These are phyloP conservation scores for Lotmaria passim DNA, from an alignment of 208 protist species.

Conservation along the genomic window DNA sequence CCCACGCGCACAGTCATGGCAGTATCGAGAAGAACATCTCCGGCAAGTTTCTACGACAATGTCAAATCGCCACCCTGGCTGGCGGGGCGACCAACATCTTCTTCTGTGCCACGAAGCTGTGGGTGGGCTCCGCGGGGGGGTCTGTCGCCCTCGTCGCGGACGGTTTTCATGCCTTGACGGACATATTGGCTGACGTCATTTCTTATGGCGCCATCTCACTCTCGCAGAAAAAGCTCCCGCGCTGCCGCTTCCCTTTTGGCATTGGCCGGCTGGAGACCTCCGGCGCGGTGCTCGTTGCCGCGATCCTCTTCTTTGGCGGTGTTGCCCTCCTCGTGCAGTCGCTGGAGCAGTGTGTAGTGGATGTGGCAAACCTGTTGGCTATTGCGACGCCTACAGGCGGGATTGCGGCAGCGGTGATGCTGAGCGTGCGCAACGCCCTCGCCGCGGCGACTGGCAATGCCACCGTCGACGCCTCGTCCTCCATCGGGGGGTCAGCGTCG, in stretches of 20 bases:
- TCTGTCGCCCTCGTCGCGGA: conserved; percentile 88
- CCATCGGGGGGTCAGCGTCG: background rate
- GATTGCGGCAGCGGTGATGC: conserved; percentile 17
- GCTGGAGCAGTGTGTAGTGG: conserved; percentile 46
- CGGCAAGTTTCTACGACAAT: conserved; percentile 62
- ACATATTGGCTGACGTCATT: conserved; percentile 80
- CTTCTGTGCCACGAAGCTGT: conserved; percentile 80
- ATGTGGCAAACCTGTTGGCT: conserved; percentile 27
- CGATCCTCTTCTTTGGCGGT: conserved; percentile 81
- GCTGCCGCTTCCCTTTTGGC: conserved; percentile 86
- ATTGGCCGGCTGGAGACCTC: conserved; percentile 83
- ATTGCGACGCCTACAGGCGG: conserved; percentile 12
- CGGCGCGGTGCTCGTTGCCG: conserved; percentile 79
- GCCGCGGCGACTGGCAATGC: conserved; percentile 3
- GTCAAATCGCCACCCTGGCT: conserved; percentile 69
- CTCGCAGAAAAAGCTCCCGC: conserved; percentile 62
- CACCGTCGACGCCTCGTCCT: background rate
- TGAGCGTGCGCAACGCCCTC: conserved; percentile 10
- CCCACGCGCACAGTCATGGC: conserved; percentile 55
- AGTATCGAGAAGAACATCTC: conserved; percentile 56
- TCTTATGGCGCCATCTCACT: conserved; percentile 79
- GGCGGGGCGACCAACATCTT: conserved; percentile 81
- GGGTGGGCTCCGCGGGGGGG: conserved; percentile 70
- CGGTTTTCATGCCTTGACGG: conserved; percentile 86
- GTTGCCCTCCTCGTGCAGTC: conserved; percentile 78